Evolutionary conservation across 495 filamentous ascomycete genomes (phyloP), one percentile per base, ranked within the genome.

Genomic region (Apiosordaria backusii): DNA sequence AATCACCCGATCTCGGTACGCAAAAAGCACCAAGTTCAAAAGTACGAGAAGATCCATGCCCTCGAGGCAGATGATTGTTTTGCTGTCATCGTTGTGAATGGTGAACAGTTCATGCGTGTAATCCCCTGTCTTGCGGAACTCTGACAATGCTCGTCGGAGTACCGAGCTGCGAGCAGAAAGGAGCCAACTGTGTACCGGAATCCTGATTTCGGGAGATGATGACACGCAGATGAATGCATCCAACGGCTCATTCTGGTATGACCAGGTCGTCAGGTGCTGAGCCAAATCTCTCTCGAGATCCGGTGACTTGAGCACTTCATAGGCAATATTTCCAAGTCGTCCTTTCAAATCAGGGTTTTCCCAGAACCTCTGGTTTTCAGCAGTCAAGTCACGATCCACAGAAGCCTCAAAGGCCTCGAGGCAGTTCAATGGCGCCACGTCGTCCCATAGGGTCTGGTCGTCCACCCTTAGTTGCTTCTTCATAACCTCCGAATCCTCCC

Each of bases 171-270:
- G 84, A 1, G 86, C 89, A 18, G 85, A 80, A 7, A 97, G 73
- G 54, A 97, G 80, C 75, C 92, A 95, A 59, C 87, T 85, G 74
- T 97, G 94, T n/a, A 90, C 81, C 19, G 95, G 93, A 35, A 99
- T 87, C 50, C 76, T 74, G 29, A 91, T 73, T 13, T 89, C 84
- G 10, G 90, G 90, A 21, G 80, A 72, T 0, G 84, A 81, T 25
- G 85, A 88, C 1, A 84, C 88, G 57, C 78, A 77, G 21, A 90
- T 61, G 10, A 74, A 70, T 22, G 79, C 71, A 61, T 85, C 83
- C 53, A 84, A 77, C 10, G 75, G 67, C 7, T 78, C 74, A 45
- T 81, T 65, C 19, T 67, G 50, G 54, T 70, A 76, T 18, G 66
- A 57, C 77, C 77, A 77, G 26, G 70, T 67, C 9, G 62, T 60